Evolutionary conservation across 1,139 yeast genomes (phyloP), one percentile per base, ranked within the genome.

Genomic region (Candida tetrigidarum): DNA sequence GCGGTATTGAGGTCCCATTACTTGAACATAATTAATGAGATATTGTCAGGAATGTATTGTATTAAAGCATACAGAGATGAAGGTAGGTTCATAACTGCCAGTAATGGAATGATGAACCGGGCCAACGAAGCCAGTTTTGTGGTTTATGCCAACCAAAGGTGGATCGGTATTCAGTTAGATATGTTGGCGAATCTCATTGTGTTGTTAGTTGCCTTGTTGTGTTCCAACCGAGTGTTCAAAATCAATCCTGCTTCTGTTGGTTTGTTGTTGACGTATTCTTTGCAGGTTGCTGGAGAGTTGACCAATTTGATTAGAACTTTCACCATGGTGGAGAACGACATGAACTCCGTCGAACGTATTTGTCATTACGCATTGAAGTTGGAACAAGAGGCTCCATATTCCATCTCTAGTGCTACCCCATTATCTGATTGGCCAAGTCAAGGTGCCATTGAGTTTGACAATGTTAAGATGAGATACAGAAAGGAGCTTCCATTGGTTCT

Each of bases 261-360:
- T 62, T 74, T 88, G 50, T 75, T 88, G 43, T 62, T 88, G 41
- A 78, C 90, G 1, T 83, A 81, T 60, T 77, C 80, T 16, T 63
- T 80, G 41, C 74, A 72, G 46, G 67, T 81, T 43, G 75, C 82
- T 2, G 74, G 76, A 28, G 66, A 71, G 45, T 66, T 82, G 48
- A 67, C 78, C 3, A 60, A 78, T 61, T 64, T 79, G 46, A 62
- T 81, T 41, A 67, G 83, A 58, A 70, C 84, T 4, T 64, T 71
- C 49, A 86, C 96, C 0, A 84, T 83, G 57, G 80, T 86, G 25
- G 96, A 89, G 60, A 88, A 86, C 63, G 86, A 85, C 58, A 79
- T 89, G 90, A 87, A 86, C 57, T 83, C 95, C 6, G 93, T 84
- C n/a, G 96, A 90, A 66, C 78, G 97, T 60, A 65, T 90, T 43